phyloP scores from a whole-genome alignment of 805 yeast genomes.

The Middelhovenomyces tepae region DNA sequence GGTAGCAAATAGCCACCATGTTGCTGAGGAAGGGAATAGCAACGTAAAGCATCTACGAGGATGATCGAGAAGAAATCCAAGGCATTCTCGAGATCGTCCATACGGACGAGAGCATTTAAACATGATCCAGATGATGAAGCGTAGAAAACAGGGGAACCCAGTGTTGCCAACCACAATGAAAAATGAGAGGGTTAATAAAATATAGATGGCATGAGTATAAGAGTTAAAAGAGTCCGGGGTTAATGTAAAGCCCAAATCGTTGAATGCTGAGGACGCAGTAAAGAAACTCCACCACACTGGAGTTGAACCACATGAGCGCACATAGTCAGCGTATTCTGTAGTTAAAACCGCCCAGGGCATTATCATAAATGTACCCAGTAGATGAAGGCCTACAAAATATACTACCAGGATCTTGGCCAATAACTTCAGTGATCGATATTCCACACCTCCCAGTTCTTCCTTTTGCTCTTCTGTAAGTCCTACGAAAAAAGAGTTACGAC shows the following conservation, averaged over 20 bases:
- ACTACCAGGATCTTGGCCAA: slow-evolving; percentile 52
- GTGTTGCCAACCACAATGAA: slow-evolving; percentile 89
- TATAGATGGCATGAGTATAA: slow-evolving; percentile 56
- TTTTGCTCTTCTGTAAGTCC: slow-evolving; percentile 74
- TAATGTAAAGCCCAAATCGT: slow-evolving; percentile 76
- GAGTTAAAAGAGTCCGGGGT: slow-evolving; percentile 73
- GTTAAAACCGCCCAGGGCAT: slow-evolving; percentile 39
- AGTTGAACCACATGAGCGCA: slow-evolving; percentile 50
- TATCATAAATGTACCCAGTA: slow-evolving; percentile 42
- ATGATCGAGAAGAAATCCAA: slow-evolving; percentile 83
- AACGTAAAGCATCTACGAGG: slow-evolving; percentile 96
- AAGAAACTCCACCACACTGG: slow-evolving; percentile 94
- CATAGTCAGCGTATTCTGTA: slow-evolving; percentile 17
- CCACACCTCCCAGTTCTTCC: slow-evolving; percentile 95
- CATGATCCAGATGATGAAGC: slow-evolving; percentile 76
- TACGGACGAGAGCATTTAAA: slow-evolving; percentile 55
- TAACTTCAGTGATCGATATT: slow-evolving; percentile 79
- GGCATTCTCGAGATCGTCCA: slow-evolving; percentile 47
- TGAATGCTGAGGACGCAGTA: slow-evolving; percentile 69
- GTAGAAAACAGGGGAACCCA: slow-evolving; percentile 77
- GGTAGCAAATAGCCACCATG: slow-evolving; percentile 87
- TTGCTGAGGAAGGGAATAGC: slow-evolving; percentile 83
- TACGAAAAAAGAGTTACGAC: slow-evolving; percentile 87
- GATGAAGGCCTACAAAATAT: slow-evolving; percentile 72
- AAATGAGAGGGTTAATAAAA: slow-evolving; percentile 53